phyloP scores from a whole-genome alignment of 257 asterid genomes.

The Solanum rostratum region DNA sequence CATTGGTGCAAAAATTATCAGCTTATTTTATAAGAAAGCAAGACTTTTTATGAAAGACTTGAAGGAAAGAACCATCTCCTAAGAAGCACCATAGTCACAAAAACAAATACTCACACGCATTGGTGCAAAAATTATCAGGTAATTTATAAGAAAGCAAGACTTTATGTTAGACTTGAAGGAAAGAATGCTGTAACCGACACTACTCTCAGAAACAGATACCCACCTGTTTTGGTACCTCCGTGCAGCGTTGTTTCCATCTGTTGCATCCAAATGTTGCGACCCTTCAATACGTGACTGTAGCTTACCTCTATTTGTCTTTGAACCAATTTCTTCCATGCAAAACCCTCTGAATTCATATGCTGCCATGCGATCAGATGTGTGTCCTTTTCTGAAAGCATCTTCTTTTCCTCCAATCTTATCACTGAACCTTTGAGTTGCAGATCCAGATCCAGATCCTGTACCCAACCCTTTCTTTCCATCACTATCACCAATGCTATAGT shows the following conservation, averaged over 20 bases:
- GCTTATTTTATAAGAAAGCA: neutral
- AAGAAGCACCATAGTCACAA: neutral
- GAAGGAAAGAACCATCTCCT: neutral
- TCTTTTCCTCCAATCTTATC: constrained; percentile 22
- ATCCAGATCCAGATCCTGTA: constrained; percentile 48
- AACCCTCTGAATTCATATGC: constrained; percentile 18
- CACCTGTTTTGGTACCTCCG: constrained; percentile 43
- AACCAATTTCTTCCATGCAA: constrained; percentile 24
- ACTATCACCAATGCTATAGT: constrained; percentile 12
- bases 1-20: neutral
- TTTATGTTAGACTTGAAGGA: neutral
- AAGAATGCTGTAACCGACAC: neutral
- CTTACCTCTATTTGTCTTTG: constrained; percentile 29
- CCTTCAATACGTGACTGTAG: constrained; percentile 47
- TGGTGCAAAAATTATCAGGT: neutral
- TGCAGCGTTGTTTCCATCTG: constrained; percentile 23
- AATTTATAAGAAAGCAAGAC: neutral
- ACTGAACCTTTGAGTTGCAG: constrained; percentile 30
- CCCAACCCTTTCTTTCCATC: constrained; percentile 34
- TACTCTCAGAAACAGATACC: neutral
- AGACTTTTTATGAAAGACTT: neutral
- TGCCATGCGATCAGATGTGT: constrained; percentile 18
- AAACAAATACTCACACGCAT: neutral
- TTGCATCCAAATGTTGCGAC: constrained; percentile 18
- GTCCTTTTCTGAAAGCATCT: constrained; percentile 18